A percentile compares a stretch with the other conserved stretches of the same genome.
Evolutionary conservation across 1,284 basidiomycete genomes (phyloP).

Genomic region (Meira nashicola): DNA sequence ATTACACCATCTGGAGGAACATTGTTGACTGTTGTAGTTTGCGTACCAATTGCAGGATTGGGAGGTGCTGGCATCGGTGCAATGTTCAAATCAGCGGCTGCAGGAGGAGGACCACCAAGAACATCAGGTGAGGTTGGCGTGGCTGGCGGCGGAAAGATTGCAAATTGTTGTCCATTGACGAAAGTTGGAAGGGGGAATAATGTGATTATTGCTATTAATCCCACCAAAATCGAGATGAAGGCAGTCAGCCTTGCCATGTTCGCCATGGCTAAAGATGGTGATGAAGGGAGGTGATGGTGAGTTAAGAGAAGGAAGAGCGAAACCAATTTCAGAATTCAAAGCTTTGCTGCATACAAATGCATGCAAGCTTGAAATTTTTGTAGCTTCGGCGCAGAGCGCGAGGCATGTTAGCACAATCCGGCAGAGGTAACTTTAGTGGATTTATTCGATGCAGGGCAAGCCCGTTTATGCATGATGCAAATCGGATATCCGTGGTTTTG

Average conservation of each 20-base stretch:
- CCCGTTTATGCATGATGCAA: no score
- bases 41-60: constrained; percentile 10
- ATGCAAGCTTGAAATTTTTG: no score
- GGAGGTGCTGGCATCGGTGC: constrained; percentile 16
- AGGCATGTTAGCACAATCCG: no score
- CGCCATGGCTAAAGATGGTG: not conserved
- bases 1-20: not conserved
- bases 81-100: constrained; percentile 13
- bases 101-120: constrained; percentile 11
- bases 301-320: not conserved
- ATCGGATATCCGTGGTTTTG: no score
- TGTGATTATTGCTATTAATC: not conserved
- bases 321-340: no score
- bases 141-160: constrained; percentile 11
- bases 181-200: not conserved
- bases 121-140: constrained; percentile 13
- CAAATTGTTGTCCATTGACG: not conserved
- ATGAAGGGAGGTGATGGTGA: not conserved
- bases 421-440: no score
- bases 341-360: no score
- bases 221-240: not conserved
- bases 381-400: no score
- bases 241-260: not conserved
- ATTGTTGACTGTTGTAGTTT: not conserved
- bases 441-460: no score